Percentiles rank a stretch among this genome's conserved stretches.
phyloP scores from a whole-genome alignment of 306 rosid species.

The Quercus berberidifolia region DNA sequence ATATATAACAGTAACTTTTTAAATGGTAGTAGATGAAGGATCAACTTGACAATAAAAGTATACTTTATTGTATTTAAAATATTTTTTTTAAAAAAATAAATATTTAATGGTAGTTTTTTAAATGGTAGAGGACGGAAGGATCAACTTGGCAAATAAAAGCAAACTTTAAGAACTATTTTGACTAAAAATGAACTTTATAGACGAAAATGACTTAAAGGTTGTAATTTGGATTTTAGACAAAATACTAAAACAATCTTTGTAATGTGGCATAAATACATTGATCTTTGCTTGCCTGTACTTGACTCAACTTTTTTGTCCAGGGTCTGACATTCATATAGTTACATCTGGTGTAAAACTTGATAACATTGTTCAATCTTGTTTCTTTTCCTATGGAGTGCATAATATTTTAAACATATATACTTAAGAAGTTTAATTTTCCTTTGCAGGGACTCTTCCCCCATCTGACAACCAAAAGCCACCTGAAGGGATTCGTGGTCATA shows the following conservation, averaged over 20 bases:
- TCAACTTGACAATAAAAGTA: too few relatives aligned
- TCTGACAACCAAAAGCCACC: conserved; percentile 34
- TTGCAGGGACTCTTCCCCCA: conserved; percentile 54
- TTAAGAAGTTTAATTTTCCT: conserved; percentile 7
- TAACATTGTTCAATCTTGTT: not conserved
- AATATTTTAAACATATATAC: not conserved
- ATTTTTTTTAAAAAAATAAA: too few relatives aligned
- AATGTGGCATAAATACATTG: not conserved
- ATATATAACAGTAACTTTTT: too few relatives aligned
- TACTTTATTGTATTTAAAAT: too few relatives aligned
- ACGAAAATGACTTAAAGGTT: too few relatives aligned
- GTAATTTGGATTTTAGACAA: too few relatives aligned
- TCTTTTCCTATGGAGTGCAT: not conserved
- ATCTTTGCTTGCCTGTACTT: not conserved
- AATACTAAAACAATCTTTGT: not conserved
- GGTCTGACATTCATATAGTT: not conserved
- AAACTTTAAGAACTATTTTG: too few relatives aligned
- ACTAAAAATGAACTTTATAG: too few relatives aligned
- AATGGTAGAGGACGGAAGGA: too few relatives aligned
- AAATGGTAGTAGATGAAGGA: too few relatives aligned
- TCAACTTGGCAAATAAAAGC: too few relatives aligned
- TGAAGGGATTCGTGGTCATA: conserved; percentile 47
- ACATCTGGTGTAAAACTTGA: not conserved
- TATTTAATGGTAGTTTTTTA: too few relatives aligned
- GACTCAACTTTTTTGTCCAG: not conserved